Evolutionary conservation across 331 rosid species (phyloP).

Genomic region (Malus hybrid): DNA sequence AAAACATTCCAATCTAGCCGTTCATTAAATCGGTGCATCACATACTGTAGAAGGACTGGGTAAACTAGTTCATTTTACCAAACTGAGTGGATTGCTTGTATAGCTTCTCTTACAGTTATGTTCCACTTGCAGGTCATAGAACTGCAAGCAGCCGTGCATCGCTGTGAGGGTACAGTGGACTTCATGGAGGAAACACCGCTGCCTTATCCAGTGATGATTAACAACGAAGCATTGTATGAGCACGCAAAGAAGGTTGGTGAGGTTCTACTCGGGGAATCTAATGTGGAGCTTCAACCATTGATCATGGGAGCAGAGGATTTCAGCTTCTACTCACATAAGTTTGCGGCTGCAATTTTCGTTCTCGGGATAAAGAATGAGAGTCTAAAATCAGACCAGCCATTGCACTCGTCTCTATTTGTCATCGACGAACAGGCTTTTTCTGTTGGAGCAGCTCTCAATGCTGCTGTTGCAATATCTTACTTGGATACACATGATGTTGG

Average conservation of each 20-base stretch:
- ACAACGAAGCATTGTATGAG: conserved; percentile 27
- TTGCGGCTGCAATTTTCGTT: conserved; percentile 29
- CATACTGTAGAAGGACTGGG: no score
- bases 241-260: conserved; percentile 47
- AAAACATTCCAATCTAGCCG: no score
- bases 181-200: conserved; percentile 27
- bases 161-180: conserved; percentile 37
- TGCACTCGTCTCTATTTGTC: conserved; percentile 33
- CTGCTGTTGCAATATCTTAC: conserved; percentile 45
- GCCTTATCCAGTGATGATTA: conserved; percentile 36
- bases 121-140: conserved; percentile 27
- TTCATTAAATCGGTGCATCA: no score
- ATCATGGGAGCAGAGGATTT: conserved; percentile 48
- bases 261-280: conserved; percentile 30
- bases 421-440: conserved; percentile 48
- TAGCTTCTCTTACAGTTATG: no score
- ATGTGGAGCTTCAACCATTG: conserved; percentile 25
- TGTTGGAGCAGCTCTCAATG: conserved; percentile 43
- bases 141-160: conserved; percentile 38
- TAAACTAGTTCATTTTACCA: no score
- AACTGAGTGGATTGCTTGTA: no score
- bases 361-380: conserved; percentile 38
- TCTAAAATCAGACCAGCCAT: conserved; percentile 15
- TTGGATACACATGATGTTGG: conserved; percentile 10
- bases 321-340: conserved; percentile 42